Evolutionary conservation across 148 eudicot species (phyloP).

Genomic region (Dianthus caryophyllus): DNA sequence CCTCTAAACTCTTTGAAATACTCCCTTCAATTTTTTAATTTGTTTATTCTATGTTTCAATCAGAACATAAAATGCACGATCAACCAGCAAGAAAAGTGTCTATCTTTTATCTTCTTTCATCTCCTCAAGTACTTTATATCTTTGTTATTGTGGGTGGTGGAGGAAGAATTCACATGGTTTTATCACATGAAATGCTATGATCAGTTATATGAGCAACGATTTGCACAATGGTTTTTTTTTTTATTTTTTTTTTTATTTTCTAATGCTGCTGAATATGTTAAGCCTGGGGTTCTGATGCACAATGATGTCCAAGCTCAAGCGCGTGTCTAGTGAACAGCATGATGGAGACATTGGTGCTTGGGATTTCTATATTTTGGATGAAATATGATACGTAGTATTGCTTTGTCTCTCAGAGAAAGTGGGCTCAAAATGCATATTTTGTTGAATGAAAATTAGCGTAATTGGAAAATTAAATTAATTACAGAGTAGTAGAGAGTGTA

Average conservation of each 20-base stretch:
- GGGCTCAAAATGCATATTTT: not conserved
- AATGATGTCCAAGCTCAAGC: not conserved
- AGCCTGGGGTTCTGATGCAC: not conserved
- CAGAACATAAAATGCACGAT: no score
- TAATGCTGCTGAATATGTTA: not conserved
- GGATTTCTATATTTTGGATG: not conserved
- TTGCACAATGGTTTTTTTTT: not conserved
- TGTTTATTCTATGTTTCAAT: not conserved
- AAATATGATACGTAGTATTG: no score
- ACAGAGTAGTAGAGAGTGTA: not conserved
- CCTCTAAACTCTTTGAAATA: not conserved
- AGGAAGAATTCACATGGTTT: not conserved
- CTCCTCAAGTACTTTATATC: not conserved
- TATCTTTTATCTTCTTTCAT: no score
- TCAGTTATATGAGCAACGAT: not conserved
- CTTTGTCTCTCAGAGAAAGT: not conserved
- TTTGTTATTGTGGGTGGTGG: not conserved
- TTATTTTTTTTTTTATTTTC: not conserved
- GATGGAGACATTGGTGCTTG: not conserved
- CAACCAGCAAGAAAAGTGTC: no score
- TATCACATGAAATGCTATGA: not conserved
- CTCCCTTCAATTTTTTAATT: not conserved
- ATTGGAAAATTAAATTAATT: not conserved
- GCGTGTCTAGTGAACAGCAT: not conserved
- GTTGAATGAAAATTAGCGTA: not conserved